Evolutionary conservation across 139 green algal species (phyloP), one percentile per base, ranked within the genome.

Genomic region (Zygnema cylindricum): DNA sequence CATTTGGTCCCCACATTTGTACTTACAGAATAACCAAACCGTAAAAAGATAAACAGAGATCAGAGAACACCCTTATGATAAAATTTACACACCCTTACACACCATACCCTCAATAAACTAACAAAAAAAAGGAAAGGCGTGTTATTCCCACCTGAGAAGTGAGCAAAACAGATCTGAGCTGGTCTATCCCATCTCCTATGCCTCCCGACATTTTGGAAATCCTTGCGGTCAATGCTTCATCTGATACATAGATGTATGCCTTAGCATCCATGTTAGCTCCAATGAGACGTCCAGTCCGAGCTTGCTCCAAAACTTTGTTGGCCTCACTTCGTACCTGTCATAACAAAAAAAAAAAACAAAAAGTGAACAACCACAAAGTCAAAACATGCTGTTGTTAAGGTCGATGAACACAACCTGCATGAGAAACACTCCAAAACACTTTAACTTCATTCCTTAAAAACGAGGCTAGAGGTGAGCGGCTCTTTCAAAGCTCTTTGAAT

Each of bases 241-340:
- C 93, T 0, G 69, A 54, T 35, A 95, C 92, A 84, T 98, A 93
- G 76, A 99, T 40, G 43, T 94, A 84, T 30, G 95, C 92, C 33
- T 21, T 93, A 0, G 96, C 94, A 77, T 98, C 96, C 39, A 98
- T 93, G 0, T 91, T 93, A 3, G 96, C 92, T 2, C 96, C 96
- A 43, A 98, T 89, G 0, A 95, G 54, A 86, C 96, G 95, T 11
- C 92, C 93, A 0, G 55, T 86, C 16, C 96, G 92, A 1, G 95
- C 96, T 35, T 92, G 85, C 91, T 99, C 97, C 77, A 98, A 78
- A 25, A 88, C 91, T 76, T 92, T 93, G 82, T 97, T 97, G 43
- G 95, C 94, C 85, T 90, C 85, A 11, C 42, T 42, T 1, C 85
- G 78, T 35, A 87, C 81, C 85, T 90, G 78, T 3, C 71, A 79